Base-by-base conservation (phyloP, 148 eudicot species). In the Chenopodium suecicum region DNA sequence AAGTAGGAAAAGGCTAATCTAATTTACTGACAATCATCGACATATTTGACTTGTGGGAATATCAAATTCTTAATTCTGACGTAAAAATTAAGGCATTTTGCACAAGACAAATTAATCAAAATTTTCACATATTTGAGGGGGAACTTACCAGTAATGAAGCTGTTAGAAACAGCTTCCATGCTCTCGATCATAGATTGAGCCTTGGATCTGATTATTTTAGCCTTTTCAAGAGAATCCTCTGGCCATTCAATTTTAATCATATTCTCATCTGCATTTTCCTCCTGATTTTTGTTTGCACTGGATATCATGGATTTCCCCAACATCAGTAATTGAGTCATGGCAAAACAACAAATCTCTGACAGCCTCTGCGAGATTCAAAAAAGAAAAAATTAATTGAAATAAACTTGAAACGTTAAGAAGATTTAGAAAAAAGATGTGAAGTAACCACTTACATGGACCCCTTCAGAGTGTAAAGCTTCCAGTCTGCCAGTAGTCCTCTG, bases 381-480 rank as follows among this genome's bases (percentile, higher is more conserved):
- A 80, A 34, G 34, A 4, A 34, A 31, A 73, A 19, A 23, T 27
- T 19, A 79, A 31, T 14, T 27, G n/a, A 62, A 37, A 77, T 52
- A 32, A 48, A 71, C 22, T 16, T 14, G 62, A 19, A 56, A 31
- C 9, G 34, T 73, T 12, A 29, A 63, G 27, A 29, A 63, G 27
- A 72, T 70, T 27, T 44, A 47, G 23, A 27, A 69, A 9, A 29
- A 67, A 37, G 25, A 62, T 27, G 56, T 27, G 71, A 83, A 74
- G n/a, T 76, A 75, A 76, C 14, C 70, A 69, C 98, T 83, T 87
- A 94, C 99, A 86, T 97, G 99, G 88, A 97, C 91, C 70, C 98
- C 99, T 89, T 97, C 99, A 71, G 99, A 97, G 80, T 97, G 99
- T 78, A 97, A 89, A 82, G 99, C 82, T 86, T 94, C 99, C 78